Evolutionary conservation across 2,329 filamentous ascomycete species (phyloP), one percentile per base, ranked within the genome.

Genomic region (Cladosporium colombiae): DNA sequence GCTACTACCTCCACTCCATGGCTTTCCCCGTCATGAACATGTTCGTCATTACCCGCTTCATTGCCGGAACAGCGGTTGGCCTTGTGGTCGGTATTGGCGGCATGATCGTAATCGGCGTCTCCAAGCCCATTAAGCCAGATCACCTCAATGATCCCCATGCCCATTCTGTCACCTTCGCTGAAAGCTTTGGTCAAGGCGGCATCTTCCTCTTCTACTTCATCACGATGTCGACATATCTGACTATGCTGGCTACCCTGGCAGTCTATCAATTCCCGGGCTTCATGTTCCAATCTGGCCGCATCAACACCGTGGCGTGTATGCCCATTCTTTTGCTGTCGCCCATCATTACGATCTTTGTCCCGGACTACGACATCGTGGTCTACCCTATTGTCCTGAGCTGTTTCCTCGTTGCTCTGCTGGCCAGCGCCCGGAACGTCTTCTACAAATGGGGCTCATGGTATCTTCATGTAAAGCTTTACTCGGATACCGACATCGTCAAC

Each of bases 391-490:
- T 87, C 1, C 76, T 87, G 1, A 87, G 83, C 65, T 67, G 80
- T 3, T 87, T 88, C 69, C 78, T 88, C 5, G 71, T 77, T 10
- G 70, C 82, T 6, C 78, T 88, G 1, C 69, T 87, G 1, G 70
- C 85, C 23, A 83, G 83, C 11, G 82, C 86, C 66, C 80, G 85
- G n/a, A 78, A 77, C 1, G 80, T 86, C 6, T 82, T 82, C 44
- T 82, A 83, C 25, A 81, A 84, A 68, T 89, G 87, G 87, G 83
- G 84, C 4, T 84, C 81, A 2, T 89, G 86, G 86, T 80, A 82
- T 67, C 75, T 80, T 62, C 80, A 81, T 50, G 81, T 86, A 52
- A 80, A 81, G 57, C 78, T 78, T 6, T 75, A 85, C 31, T 79
- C 81, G 50, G 83, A 85, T 68, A 75, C 78, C n/a, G 81, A 84